Conservation (phyloP, 2,329 filamentous ascomycete genomes). For the Pyrenochaeta sp. region DNA sequence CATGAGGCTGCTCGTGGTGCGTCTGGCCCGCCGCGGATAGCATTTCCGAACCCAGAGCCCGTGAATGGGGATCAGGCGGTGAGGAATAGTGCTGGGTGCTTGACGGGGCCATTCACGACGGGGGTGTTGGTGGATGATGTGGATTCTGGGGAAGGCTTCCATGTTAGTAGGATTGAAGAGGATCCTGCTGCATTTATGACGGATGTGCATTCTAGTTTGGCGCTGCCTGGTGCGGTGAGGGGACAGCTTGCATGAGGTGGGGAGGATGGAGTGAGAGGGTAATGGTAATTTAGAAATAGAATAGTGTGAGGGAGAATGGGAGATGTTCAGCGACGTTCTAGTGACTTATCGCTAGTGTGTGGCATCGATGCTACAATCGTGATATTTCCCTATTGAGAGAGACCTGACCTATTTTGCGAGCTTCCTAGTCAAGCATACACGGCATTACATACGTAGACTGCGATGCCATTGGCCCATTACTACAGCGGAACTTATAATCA, state of each 20-base stretch:
- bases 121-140: slow-evolving; percentile 52
- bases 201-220: slow-evolving; percentile 62
- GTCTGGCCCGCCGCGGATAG: slow-evolving; percentile 60
- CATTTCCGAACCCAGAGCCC: slow-evolving; percentile 35
- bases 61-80: slow-evolving; percentile 18
- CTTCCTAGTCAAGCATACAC: too few relatives aligned
- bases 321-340: too few relatives aligned
- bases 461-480: too few relatives aligned
- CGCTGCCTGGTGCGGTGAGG: slow-evolving; percentile 62
- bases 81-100: slow-evolving; percentile 34
- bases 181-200: slow-evolving; percentile 62
- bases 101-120: slow-evolving; percentile 35
- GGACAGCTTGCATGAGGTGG: slow-evolving; percentile 52
- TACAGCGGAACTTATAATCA: too few relatives aligned
- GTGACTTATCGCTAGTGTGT: too few relatives aligned
- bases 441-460: too few relatives aligned
- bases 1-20: slow-evolving; percentile 59
- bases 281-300: slow-evolving; percentile 1
- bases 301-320: slow-evolving; percentile 16
- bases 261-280: not conserved
- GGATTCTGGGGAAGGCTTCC: slow-evolving; percentile 61
- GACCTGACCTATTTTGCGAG: too few relatives aligned
- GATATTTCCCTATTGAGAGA: too few relatives aligned
- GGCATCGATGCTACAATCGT: too few relatives aligned
- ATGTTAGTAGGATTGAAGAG: slow-evolving; percentile 59